Base-by-base conservation (phyloP, 2,329 filamentous ascomycete species). In the Fusarium haematococcum region DNA sequence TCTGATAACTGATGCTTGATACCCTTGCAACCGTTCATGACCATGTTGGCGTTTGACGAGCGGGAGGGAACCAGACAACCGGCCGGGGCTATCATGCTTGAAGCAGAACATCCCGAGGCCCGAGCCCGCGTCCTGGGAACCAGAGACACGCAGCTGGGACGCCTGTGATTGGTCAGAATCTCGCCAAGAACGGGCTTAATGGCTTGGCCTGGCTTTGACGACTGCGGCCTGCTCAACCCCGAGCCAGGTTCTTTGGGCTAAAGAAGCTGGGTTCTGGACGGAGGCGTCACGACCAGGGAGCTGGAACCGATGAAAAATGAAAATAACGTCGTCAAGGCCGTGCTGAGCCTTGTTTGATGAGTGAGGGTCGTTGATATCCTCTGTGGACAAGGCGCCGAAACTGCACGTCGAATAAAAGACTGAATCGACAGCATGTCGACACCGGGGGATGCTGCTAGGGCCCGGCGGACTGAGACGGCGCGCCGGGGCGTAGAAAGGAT, bases 41-140 rank as follows among this genome's bases (percentile, higher is more conserved):
- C 65, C 56, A 70, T 57, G 64, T 62, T 71, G 37, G 65, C 63
- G 67, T 69, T 57, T 63, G 52, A 69, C 45, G 52, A 52, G 63
- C 39, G 35, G 59, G 64, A 67, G 65, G 62, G 68, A 68, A 66
- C 66, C 48, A 65, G 48, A 64, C 62, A 63, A 67, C 68, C 62
- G 65, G 73, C 67, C 69, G 76, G 71, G 73, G 68, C 56, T 67
- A 76, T 75, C 65, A 69, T 69, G 73, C 73, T 69, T 75, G 74
- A 79, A 78, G 77, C 77, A 79, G 77, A 72, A 79, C 77, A 79
- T 79, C 73, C 77, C 75, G 76, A 78, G 75, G 77, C 77, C 79
- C 79, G 78, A 79, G 74, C 72, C 79, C 71, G 68, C 67, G 78
- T 79, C 65, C 72, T 78, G 76, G 79, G 75, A 75, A 78, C 75